These are phyloP conservation scores for Xerocomus brunneocitrinus DNA, from an alignment of 768 basidiomycete genomes.

Conservation along the genomic window DNA sequence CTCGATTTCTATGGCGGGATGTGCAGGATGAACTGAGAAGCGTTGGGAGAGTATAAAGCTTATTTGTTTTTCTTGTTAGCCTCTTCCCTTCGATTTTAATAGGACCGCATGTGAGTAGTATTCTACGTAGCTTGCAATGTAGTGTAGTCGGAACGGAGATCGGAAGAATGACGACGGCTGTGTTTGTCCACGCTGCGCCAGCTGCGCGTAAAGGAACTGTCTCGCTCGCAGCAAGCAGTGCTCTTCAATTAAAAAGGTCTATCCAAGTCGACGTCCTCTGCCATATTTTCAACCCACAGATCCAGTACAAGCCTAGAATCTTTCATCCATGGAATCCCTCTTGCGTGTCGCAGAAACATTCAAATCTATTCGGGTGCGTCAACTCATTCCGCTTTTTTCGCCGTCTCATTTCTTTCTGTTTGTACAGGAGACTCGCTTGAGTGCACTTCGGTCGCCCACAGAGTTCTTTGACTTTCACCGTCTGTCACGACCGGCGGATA, in stretches of 20 bases:
- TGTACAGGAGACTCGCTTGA: constrained; percentile 70
- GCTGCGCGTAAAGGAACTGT: too few relatives aligned
- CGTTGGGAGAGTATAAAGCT: too few relatives aligned
- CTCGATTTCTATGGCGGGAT: too few relatives aligned
- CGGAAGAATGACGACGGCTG: neutral
- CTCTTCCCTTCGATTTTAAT: too few relatives aligned
- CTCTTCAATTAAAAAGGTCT: neutral
- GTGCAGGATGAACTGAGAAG: too few relatives aligned
- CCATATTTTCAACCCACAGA: neutral
- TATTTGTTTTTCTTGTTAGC: too few relatives aligned
- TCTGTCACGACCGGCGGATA: constrained; percentile 76
- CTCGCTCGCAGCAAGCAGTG: neutral
- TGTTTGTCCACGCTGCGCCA: too few relatives aligned
- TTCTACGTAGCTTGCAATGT: neutral
- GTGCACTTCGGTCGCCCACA: constrained; percentile 61
- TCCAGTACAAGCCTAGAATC: neutral
- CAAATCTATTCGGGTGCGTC: constrained; percentile 64
- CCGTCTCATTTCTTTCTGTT: neutral
- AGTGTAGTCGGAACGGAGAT: neutral
- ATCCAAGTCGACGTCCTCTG: neutral
- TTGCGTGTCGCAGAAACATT: constrained; percentile 64
- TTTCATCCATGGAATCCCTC: constrained; percentile 55
- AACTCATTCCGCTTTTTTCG: neutral
- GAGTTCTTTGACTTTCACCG: constrained; percentile 87
- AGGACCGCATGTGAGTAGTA: too few relatives aligned